Percentiles rank a stretch among this genome's conserved stretches.
phyloP scores from a whole-genome alignment of 257 asterid species.

The Gynochthodes officinalis region DNA sequence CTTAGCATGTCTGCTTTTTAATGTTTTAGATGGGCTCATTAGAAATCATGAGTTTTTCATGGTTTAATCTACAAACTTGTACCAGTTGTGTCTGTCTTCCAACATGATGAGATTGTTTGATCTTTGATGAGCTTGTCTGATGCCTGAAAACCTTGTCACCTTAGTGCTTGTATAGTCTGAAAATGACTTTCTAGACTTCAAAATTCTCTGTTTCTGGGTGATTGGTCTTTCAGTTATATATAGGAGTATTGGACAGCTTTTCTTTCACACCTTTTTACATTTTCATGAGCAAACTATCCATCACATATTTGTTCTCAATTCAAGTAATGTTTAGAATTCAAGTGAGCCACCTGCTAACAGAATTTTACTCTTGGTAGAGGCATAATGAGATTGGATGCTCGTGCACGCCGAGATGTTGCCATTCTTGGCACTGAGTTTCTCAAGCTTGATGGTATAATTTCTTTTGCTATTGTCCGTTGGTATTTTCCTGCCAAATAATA shows the following conservation, averaged over 20 bases:
- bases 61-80: background rate
- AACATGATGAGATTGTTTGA: background rate
- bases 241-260: background rate
- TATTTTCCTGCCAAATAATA: constrained; percentile 2
- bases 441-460: constrained; percentile 80
- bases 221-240: background rate
- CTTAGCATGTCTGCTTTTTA: background rate
- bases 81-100: background rate
- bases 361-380: constrained; percentile 40
- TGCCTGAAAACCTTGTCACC: background rate
- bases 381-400: constrained; percentile 81
- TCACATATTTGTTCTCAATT: background rate
- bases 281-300: background rate
- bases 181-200: background rate
- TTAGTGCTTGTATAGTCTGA: background rate
- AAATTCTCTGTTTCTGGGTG: background rate
- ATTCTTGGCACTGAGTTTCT: constrained; percentile 85
- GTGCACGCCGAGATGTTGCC: constrained; percentile 91
- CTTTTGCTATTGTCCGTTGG: constrained; percentile 17
- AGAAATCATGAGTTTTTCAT: background rate
- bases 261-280: background rate
- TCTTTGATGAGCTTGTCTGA: background rate
- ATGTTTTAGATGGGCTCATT: background rate
- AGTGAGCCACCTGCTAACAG: constrained; percentile 16
- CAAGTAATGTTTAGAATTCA: constrained; percentile 2